Evolutionary conservation across 1,284 basidiomycete species (phyloP).

Genomic region (Cryptococcus jaspeensis): DNA sequence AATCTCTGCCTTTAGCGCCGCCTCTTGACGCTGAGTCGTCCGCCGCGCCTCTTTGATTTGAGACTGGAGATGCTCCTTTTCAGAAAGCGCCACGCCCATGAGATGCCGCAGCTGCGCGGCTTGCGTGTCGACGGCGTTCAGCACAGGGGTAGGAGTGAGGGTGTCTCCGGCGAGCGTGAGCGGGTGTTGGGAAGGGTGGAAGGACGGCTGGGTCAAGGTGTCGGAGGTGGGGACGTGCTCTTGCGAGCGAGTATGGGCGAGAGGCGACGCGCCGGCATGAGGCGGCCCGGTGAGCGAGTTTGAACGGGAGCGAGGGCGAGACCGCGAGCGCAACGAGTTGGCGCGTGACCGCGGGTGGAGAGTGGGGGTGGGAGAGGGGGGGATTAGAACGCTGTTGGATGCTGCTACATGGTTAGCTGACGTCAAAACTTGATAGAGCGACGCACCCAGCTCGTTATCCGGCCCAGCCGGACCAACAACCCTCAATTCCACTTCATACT

Average conservation of each 20-base stretch:
- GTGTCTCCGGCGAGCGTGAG: slow-evolving; percentile 16
- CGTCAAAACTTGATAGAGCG: too few species aligned
- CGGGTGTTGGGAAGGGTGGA: neutral
- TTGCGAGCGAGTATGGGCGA: slow-evolving; percentile 8
- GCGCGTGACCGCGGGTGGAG: slow-evolving; percentile 44
- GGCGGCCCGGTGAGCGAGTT: slow-evolving; percentile 38
- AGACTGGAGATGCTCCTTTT: slow-evolving; percentile 44
- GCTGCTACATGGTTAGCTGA: slow-evolving; percentile 15
- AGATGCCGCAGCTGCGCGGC: slow-evolving; percentile 45
- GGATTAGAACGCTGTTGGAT: slow-evolving; percentile 42
- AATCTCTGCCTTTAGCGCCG: slow-evolving; percentile 46
- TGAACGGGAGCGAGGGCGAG: slow-evolving; percentile 46
- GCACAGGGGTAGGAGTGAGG: slow-evolving; percentile 32
- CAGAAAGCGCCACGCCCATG: slow-evolving; percentile 42
- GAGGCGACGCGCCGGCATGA: slow-evolving; percentile 7
- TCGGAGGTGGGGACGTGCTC: slow-evolving; percentile 9
- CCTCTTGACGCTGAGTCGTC: slow-evolving; percentile 48
- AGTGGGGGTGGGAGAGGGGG: slow-evolving; percentile 32
- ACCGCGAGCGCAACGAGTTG: slow-evolving; percentile 48
- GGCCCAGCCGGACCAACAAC: slow-evolving; percentile 42
- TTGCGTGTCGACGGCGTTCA: slow-evolving; percentile 43
- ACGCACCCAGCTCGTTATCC: slow-evolving; percentile 14
- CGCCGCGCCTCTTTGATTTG: slow-evolving; percentile 51
- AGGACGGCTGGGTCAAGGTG: slow-evolving; percentile 1
- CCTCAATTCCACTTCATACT: slow-evolving; percentile 51